Base-by-base conservation (phyloP, 1,284 basidiomycete genomes). In the Waitea zeae region DNA sequence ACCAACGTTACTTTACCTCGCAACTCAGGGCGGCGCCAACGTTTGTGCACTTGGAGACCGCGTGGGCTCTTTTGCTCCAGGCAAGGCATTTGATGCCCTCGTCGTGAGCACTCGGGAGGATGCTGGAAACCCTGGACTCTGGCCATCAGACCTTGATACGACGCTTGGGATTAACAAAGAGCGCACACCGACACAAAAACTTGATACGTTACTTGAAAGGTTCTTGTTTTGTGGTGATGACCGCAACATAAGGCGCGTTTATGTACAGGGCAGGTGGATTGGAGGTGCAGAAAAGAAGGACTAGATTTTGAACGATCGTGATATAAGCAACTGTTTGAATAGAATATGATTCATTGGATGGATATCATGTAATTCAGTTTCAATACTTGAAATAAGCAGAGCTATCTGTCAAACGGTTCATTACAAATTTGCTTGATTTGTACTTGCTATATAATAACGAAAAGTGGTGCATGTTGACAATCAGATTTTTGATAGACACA, bases 31-130 rank as follows among this genome's bases (percentile, higher is more conserved):
- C 28, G 93, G 93, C 1, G 93, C 93, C 1, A 62, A 75, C 20
- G 74, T 97, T 0, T 92, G 87, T 48, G 64, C 66, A 34, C 54
- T 96, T 19, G 64, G 72, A 26, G 52, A 70, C 31, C 62, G 62
- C 26, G 65, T 87, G n/a, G 93, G 92, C 6, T 79, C 75, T 17
- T 81, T 98, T 38, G 61, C 59, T 17, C 60, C 63, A 0, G 88
- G 88, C 2, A 92, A 88, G 56, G 76, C 76, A 42, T 97, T 97
- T 49, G 92, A 98, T 51, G 92, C 92, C 1, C 57, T 97, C 9
- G 45, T 88, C 4, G 72, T 71, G 37, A 72, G 58, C 56, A 59
- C 64, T 42, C 55, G 54, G 35, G 51, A 53, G 30, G 63, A 62
- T 31, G 51, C 65, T 14, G 65, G 64, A 3, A 78, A 78, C 46